Evolutionary conservation across 2,329 filamentous ascomycete genomes (phyloP), one percentile per base, ranked within the genome.

Genomic region (Claviceps quebecensis): DNA sequence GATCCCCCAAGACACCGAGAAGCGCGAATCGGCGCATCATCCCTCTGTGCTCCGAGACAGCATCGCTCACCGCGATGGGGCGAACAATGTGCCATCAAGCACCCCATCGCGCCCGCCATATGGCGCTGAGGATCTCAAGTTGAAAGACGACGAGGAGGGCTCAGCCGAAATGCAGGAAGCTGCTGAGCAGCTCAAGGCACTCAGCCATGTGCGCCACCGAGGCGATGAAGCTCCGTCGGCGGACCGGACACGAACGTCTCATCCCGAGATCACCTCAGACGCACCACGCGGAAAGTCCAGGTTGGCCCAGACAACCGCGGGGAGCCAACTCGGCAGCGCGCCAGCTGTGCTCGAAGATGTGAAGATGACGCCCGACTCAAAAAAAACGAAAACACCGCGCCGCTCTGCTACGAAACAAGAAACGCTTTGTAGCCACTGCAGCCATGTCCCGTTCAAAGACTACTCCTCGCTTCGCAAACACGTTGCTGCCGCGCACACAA

Each of bases 141-240:
- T 62, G 2, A 69, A 68, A 51, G 60, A 65, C 11, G 65, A 67
- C 14, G 64, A 64, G 5, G 79, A 82, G 59, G 80, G 83, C 52
- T 80, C 80, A n/a, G 79, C 76, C 8, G 80, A 84, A 65, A 83
- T 84, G 78, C 78, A 83, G 57, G 78, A 83, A 62, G 80, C 80
- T 19, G 80, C 80, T 4, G 80, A 83, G 59, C 80, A 83, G 61
- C 69, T 84, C 5, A 83, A 83, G 58, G 80, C 80, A 1, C 63
- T 84, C 43, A 83, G 80, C 57, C 79, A 84, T 58, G 74, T 83
- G 50, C 73, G 79, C 2, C 77, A 77, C 54, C 60, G 72, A 17
- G 76, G 74, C 54, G 74, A 75, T 52, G 74, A 77, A 45, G 56
- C 61, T 2, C 43, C 52, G 1, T 58, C 59, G 13, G 59, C 58